phyloP scores from a whole-genome alignment of 306 rosid species.

The Vigna reflexopilosa region DNA sequence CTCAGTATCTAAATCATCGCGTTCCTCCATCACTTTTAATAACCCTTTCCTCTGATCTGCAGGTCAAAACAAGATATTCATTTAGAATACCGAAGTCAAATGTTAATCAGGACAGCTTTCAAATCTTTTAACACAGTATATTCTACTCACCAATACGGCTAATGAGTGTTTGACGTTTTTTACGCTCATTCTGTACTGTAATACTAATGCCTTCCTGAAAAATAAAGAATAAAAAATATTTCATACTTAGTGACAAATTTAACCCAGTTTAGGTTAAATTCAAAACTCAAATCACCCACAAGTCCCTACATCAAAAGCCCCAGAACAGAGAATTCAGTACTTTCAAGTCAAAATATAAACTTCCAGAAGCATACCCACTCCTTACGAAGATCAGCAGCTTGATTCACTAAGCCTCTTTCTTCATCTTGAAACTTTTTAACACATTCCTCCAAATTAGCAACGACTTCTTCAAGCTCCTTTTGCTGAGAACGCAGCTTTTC shows the following conservation, averaged over 20 bases:
- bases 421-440: conserved; percentile 58
- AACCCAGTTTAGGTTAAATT: conserved; percentile 19
- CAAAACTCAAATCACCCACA: conserved; percentile 17
- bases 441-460: conserved; percentile 59
- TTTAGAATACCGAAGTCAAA: conserved; percentile 19
- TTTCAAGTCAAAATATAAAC: background rate
- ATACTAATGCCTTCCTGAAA: conserved; percentile 69
- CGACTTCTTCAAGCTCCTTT: conserved; percentile 66
- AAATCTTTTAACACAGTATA: conserved; percentile 36
- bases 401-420: conserved; percentile 58
- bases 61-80: conserved; percentile 47
- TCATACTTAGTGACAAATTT: background rate
- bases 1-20: conserved; percentile 63
- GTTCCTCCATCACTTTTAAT: conserved; percentile 60
- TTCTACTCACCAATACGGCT: conserved; percentile 63
- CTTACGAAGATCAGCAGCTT: conserved; percentile 73
- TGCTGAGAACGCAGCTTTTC: conserved; percentile 64
- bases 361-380: conserved; percentile 62
- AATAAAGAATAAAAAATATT: conserved; percentile 24
- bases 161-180: conserved; percentile 54
- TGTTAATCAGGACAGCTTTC: background rate
- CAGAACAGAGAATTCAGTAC: background rate
- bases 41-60: conserved; percentile 69
- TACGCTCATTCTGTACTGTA: conserved; percentile 54
- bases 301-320: background rate